A percentile compares a stretch with the other conserved stretches of the same genome.
Conservation (phyloP, 2,329 filamentous ascomycete species). For the Zalaria sp. region DNA sequence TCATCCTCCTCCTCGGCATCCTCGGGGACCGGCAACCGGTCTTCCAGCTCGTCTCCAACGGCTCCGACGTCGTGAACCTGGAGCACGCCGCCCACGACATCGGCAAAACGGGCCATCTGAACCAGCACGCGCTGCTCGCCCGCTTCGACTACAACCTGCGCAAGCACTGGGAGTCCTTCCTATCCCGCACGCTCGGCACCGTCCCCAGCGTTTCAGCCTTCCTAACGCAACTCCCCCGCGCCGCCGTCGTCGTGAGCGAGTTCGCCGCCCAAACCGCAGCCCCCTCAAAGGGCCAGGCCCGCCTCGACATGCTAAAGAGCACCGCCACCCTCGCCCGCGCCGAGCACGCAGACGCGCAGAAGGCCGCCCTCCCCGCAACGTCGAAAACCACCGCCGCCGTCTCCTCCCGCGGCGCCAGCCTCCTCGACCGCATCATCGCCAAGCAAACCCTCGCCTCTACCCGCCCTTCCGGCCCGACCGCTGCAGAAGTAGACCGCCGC, state of each 20-base stretch:
- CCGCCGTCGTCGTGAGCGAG: constrained; percentile 37
- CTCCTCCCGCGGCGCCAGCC: constrained; percentile 25
- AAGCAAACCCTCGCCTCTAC: constrained; percentile 29
- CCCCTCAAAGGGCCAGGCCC: constrained; percentile 50
- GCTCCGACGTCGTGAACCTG: constrained; percentile 26
- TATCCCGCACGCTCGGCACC: constrained; percentile 16
- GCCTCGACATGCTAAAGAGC: constrained; percentile 54
- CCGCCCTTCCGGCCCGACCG: constrained; percentile 23
- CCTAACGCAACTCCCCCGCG: constrained; percentile 41
- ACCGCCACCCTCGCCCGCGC: constrained; percentile 13
- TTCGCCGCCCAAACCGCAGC: constrained; percentile 37
- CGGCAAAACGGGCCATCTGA: constrained; percentile 17
- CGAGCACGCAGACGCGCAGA: constrained; percentile 16
- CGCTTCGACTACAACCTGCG: constrained; percentile 36
- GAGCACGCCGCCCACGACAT: constrained; percentile 20
- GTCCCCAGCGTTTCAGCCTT: constrained; percentile 34
- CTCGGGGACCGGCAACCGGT: constrained; percentile 8
- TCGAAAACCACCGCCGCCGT: constrained; percentile 23
- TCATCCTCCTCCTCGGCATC: constrained; percentile 31
- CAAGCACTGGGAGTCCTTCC: constrained; percentile 30
- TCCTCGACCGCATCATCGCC: constrained; percentile 36
- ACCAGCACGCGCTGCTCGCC: constrained; percentile 34
- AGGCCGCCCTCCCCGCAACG: constrained; percentile 11
- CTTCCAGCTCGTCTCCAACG: constrained; percentile 29
- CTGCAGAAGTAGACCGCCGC: too few species aligned